Conservation (phyloP, 1,284 basidiomycete genomes). For the Rhodotorula sp. region DNA sequence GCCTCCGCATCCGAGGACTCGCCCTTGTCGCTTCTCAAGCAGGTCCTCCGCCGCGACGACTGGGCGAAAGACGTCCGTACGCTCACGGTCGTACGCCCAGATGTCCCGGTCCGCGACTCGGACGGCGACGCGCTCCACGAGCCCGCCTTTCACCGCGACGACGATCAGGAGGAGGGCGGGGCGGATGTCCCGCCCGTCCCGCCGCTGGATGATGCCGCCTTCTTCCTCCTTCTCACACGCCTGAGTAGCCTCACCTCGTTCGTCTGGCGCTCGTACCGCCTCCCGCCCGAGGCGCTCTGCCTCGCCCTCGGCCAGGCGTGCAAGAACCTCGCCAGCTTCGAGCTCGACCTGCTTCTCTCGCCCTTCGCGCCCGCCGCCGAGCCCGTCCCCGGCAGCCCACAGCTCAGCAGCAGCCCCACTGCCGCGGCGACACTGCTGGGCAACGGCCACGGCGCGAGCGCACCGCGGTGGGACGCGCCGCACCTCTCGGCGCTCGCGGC, state of each 20-base stretch:
- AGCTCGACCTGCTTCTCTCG: slow-evolving; percentile 20
- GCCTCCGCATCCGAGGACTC: background rate
- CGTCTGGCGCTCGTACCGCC: slow-evolving; percentile 28
- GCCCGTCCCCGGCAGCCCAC: background rate
- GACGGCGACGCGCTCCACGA: background rate
- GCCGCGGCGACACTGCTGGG: background rate
- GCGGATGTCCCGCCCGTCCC: background rate
- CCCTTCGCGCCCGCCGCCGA: background rate
- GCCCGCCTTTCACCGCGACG: background rate
- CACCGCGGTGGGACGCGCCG: slow-evolving; percentile 33
- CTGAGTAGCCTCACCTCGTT: slow-evolving; percentile 24
- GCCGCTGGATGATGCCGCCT: slow-evolving; percentile 18
- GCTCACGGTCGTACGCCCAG: background rate
- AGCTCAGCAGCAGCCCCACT: background rate
- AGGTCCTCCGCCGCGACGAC: background rate
- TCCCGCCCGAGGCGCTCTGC: slow-evolving; percentile 32
- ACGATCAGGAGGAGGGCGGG: too few relatives aligned
- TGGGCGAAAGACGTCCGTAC: background rate
- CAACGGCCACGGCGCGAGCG: background rate
- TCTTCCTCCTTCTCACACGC: slow-evolving; percentile 25
- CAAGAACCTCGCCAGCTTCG: slow-evolving; percentile 18
- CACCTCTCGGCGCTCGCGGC: slow-evolving; percentile 27
- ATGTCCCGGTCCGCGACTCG: background rate
- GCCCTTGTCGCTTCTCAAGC: slow-evolving; percentile 3
- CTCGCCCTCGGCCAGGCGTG: slow-evolving; percentile 22